A percentile compares a stretch with the other conserved stretches of the same genome.
Conservation (phyloP, 139 green algal species). For the Picochlorum sp. region DNA sequence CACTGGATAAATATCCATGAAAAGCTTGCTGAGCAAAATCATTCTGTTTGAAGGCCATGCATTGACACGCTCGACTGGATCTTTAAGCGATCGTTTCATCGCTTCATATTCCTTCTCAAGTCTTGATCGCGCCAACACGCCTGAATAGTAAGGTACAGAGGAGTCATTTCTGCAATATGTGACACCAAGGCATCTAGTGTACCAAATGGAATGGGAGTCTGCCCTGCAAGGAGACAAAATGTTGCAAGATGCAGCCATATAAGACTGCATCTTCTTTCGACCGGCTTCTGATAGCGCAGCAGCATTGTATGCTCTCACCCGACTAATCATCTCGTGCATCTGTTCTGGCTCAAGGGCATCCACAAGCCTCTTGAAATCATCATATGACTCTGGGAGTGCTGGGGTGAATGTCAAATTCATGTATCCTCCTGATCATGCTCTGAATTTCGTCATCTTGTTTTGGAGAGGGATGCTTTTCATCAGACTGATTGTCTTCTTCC, state of each 20-base stretch:
- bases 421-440: background rate
- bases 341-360: constrained; percentile 39
- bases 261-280: constrained; percentile 75
- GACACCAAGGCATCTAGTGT: constrained; percentile 63
- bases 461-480: background rate
- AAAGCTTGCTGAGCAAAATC: constrained; percentile 80
- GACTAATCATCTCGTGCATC: constrained; percentile 48
- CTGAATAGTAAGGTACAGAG: constrained; percentile 79
- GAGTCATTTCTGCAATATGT: constrained; percentile 51
- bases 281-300: constrained; percentile 52
- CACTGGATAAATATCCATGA: constrained; percentile 68
- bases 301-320: constrained; percentile 72
- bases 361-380: constrained; percentile 47
- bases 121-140: constrained; percentile 70
- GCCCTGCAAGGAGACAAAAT: constrained; percentile 69
- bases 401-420: constrained; percentile 76
- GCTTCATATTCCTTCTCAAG: constrained; percentile 34
- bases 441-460: constrained; percentile 12
- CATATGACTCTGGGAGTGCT: constrained; percentile 57
- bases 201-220: constrained; percentile 38
- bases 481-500: constrained; percentile 5
- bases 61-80: constrained; percentile 9
- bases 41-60: constrained; percentile 37
- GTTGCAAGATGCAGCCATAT: constrained; percentile 82
- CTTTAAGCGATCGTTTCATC: constrained; percentile 30